Evolutionary conservation across 169 alveolate species (phyloP), one percentile per base, ranked within the genome.

Genomic region (Cyclospora cayetanensis): DNA sequence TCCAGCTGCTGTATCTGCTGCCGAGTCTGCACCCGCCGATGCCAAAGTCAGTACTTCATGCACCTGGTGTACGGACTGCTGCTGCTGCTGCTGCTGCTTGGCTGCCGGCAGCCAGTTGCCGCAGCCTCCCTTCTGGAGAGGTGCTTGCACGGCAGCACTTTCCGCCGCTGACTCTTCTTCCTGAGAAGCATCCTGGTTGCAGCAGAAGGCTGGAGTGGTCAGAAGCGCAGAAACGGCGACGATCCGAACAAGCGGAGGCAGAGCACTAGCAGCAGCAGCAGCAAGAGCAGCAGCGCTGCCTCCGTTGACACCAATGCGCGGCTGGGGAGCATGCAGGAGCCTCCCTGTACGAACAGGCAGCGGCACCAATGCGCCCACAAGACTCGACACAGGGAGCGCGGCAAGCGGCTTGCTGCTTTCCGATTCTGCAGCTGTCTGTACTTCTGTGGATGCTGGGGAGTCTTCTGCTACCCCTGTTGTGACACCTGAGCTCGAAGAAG

Each of bases 181-280:
- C 0, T 50, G 39, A 46, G 60, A 46, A 12, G 22, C 52, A 12
- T 50, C 50, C 42, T 41, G 83, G 9, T 55, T 70, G 83, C 83
- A 70, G 83, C 83, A 70, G 52, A 70, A 70, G 83, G 83, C 39
- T 9, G 83, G 83, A 5, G 50, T 15, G 11, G 53, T 35, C 83
- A 35, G 83, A 50, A 70, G 83, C 46, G 83, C 55, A 70, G 83
- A 70, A 50, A 70, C 83, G 34, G 83, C 83, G 39, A 70, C 83
- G 27, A 70, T 70, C 37, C 53, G 50, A 29, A 70, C 55, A 50
- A 70, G 50, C 83, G 53, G 83, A 15, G 83, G 83, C 53, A 39
- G 22, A 31, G 83, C 83, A 70, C 60, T 55, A 70, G 83, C 83
- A 70, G 83, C 83, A 70, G 52, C 83, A 70, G 52, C 83, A 22